These are phyloP conservation scores for Torulaspora globosa DNA, from an alignment of 1,139 yeast genomes.

Conservation along the genomic window DNA sequence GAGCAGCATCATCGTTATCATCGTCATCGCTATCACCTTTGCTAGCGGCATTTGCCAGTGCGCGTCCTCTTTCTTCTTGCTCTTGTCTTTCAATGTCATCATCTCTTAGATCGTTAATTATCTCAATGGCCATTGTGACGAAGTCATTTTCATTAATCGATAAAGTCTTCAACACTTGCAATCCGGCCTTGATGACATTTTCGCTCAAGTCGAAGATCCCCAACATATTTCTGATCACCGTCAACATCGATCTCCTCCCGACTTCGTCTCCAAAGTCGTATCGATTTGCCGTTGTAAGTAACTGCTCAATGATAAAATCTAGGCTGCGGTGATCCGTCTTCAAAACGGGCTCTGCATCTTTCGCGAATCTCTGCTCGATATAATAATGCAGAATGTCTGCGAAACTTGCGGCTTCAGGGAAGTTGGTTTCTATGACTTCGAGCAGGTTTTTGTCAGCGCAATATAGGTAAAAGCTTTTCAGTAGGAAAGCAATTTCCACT, in stretches of 20 bases:
- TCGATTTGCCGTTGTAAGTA: slow-evolving; percentile 60
- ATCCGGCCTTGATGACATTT: slow-evolving; percentile 51
- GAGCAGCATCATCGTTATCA: slow-evolving; percentile 33
- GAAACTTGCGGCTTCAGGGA: slow-evolving; percentile 76
- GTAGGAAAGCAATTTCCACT: slow-evolving; percentile 69
- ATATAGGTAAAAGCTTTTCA: slow-evolving; percentile 62
- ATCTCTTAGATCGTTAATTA: slow-evolving; percentile 80
- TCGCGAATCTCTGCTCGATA: slow-evolving; percentile 49
- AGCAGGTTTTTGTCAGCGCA: slow-evolving; percentile 52
- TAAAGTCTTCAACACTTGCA: slow-evolving; percentile 63
- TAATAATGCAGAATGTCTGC: slow-evolving; percentile 41
- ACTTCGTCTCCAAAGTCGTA: slow-evolving; percentile 90
- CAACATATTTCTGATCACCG: slow-evolving; percentile 60
- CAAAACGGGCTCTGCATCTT: slow-evolving; percentile 17
- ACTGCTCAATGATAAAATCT: slow-evolving; percentile 73
- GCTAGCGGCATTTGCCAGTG: slow-evolving; percentile 12
- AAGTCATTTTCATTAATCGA: slow-evolving; percentile 82
- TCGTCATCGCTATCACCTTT: slow-evolving; percentile 12
- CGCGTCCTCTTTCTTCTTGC: slow-evolving; percentile 15
- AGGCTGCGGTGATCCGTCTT: slow-evolving; percentile 48
- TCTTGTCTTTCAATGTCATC: slow-evolving; percentile 46
- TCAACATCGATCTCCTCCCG: slow-evolving; percentile 80
- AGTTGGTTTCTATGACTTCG: slow-evolving; percentile 63
- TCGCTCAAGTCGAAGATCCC: slow-evolving; percentile 50
- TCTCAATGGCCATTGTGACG: slow-evolving; percentile 78